Evolutionary conservation across 352 stramenopile genomes (phyloP).

Genomic region (Phytophthora europaea): DNA sequence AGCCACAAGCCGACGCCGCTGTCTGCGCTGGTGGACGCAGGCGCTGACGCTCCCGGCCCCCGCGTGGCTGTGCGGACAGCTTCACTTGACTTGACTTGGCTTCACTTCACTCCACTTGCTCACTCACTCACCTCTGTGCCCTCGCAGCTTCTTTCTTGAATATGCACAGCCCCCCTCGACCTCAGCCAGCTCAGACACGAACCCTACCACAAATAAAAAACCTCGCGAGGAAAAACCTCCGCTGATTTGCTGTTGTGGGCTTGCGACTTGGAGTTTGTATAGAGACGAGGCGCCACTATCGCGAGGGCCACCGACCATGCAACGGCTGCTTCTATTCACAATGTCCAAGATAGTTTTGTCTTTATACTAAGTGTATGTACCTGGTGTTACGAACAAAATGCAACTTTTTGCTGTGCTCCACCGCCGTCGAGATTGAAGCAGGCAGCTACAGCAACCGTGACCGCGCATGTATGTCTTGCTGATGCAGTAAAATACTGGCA

Average conservation of each 20-base stretch:
- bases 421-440: background rate
- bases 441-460: background rate
- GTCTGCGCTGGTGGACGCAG: background rate
- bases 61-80: background rate
- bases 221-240: constrained; percentile 33
- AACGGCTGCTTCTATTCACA: background rate
- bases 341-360: background rate
- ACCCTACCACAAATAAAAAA: constrained; percentile 31
- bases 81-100: background rate
- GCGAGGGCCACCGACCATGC: background rate
- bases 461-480: background rate
- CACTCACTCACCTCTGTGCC: constrained; percentile 37
- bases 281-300: constrained; percentile 8
- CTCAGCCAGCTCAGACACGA: constrained; percentile 2
- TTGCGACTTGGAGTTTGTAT: constrained; percentile 16
- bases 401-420: background rate
- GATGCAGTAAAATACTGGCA: background rate
- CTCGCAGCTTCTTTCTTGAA: constrained; percentile 39
- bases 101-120: too few relatives aligned
- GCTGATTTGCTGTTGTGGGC: constrained; percentile 36
- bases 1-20: background rate
- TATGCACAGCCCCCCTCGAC: constrained; percentile 37
- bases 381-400: constrained; percentile 1
- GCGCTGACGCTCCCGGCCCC: too few relatives aligned
- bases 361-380: background rate